A percentile compares a stretch with the other conserved stretches of the same genome.
phyloP scores from a whole-genome alignment of 2,329 filamentous ascomycete genomes.

The Verticillium nonalfalfae region DNA sequence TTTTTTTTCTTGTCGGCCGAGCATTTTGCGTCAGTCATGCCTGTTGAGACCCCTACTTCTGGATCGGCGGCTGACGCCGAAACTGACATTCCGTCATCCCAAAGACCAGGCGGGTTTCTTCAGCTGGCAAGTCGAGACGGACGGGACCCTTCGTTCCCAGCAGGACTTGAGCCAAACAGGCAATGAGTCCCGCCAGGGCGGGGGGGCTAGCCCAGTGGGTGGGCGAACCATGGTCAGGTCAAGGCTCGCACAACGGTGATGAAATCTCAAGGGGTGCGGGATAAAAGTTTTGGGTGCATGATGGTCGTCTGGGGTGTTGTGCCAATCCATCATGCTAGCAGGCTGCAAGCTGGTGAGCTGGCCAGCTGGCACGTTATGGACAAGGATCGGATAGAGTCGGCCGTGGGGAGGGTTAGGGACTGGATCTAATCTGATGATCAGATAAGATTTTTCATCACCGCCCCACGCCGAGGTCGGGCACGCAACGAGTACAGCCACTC shows the following conservation, averaged over 20 bases:
- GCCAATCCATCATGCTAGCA: too few relatives aligned
- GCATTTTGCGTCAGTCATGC: background rate
- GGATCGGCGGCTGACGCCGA: background rate
- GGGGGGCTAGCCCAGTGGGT: background rate
- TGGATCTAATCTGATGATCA: slow-evolving; percentile 5
- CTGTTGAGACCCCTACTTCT: background rate
- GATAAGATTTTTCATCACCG: slow-evolving; percentile 1
- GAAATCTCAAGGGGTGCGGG: background rate
- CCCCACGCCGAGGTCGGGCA: slow-evolving; percentile 1
- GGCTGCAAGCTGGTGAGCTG: background rate
- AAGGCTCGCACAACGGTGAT: background rate
- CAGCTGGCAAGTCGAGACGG: background rate
- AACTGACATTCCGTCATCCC: background rate
- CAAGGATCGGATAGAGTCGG: background rate
- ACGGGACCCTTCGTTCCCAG: background rate
- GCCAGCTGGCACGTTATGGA: background rate
- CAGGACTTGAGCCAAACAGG: background rate
- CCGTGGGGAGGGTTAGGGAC: background rate
- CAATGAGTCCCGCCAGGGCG: background rate
- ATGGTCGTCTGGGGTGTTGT: too few relatives aligned
- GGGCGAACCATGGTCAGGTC: background rate
- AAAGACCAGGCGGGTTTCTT: background rate
- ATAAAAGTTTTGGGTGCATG: background rate
- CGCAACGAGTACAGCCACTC: background rate
- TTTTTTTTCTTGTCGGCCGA: background rate